A percentile compares a stretch with the other conserved stretches of the same genome.
These are phyloP conservation scores for Pseudocercospora macadamiae DNA, from an alignment of 2,329 filamentous ascomycete genomes.

Conservation along the genomic window DNA sequence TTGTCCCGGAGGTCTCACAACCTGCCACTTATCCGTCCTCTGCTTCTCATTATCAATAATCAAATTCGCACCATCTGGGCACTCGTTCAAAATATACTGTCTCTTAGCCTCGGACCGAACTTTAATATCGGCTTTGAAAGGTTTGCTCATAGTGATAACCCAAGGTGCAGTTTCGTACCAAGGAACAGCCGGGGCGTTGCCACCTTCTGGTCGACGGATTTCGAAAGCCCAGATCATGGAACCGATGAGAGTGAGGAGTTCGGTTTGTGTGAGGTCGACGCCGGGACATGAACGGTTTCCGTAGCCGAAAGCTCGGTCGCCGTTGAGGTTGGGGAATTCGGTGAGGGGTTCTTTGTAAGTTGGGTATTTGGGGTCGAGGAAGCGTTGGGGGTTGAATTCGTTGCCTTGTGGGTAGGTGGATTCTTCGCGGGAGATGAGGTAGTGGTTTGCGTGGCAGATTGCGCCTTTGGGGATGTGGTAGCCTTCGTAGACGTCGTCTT, in stretches of 20 bases:
- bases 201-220: conserved; percentile 33
- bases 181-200: conserved; percentile 31
- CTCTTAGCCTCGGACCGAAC: conserved; percentile 36
- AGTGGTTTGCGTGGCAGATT: conserved; percentile 40
- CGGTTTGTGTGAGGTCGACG: conserved; percentile 37
- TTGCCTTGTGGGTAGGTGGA: conserved; percentile 35
- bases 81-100: conserved; percentile 33
- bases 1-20: conserved; percentile 24
- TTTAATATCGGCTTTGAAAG: conserved; percentile 36
- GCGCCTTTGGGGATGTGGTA: conserved; percentile 43
- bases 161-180: conserved; percentile 40
- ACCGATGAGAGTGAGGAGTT: conserved; percentile 37
- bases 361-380: conserved; percentile 38
- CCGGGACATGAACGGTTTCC: conserved; percentile 41
- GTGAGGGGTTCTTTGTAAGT: conserved; percentile 42
- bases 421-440: conserved; percentile 38
- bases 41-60: conserved; percentile 29
- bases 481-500: conserved; percentile 43
- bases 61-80: conserved; percentile 30
- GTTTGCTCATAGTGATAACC: conserved; percentile 41
- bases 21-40: conserved; percentile 28
- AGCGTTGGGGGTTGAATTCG: conserved; percentile 40
- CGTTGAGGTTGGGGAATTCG: conserved; percentile 40
- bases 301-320: conserved; percentile 40
- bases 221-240: conserved; percentile 37